Percentiles rank a stretch among this genome's conserved stretches.
phyloP scores from a whole-genome alignment of 2,329 filamentous ascomycete species.

The Fusarium keratoplasticum region DNA sequence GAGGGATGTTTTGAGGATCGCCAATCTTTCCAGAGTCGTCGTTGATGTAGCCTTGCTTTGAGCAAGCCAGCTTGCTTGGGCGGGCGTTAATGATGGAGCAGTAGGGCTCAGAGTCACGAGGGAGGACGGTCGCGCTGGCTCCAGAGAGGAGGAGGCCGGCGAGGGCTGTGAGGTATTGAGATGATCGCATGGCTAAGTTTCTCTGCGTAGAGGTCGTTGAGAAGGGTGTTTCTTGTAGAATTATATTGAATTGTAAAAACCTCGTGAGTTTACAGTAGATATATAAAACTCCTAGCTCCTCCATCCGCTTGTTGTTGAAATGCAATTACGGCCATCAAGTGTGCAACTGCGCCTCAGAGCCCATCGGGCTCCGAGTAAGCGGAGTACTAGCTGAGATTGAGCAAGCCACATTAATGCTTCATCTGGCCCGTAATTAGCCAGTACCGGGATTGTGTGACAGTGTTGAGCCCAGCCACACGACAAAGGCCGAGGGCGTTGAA shows the following conservation, averaged over 20 bases:
- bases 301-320: not conserved
- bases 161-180: not conserved
- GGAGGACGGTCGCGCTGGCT: not conserved
- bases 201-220: not conserved
- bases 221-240: not conserved
- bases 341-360: not conserved
- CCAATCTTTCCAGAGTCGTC: not conserved
- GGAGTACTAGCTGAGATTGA: not conserved
- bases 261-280: not conserved
- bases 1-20: not conserved
- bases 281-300: not conserved
- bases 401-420: not conserved
- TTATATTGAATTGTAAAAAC: too few relatives aligned
- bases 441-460: not conserved
- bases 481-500: not conserved
- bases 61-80: not conserved
- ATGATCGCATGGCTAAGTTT: not conserved
- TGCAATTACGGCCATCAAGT: not conserved
- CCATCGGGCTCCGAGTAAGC: not conserved
- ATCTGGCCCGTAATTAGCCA: not conserved
- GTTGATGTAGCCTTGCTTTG: not conserved
- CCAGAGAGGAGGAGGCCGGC: not conserved
- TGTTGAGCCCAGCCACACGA: not conserved
- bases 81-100: not conserved
- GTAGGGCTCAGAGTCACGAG: not conserved